These are phyloP conservation scores for Dendrobium chrysotoxum DNA, from an alignment of 106 monocot species.

Conservation along the genomic window DNA sequence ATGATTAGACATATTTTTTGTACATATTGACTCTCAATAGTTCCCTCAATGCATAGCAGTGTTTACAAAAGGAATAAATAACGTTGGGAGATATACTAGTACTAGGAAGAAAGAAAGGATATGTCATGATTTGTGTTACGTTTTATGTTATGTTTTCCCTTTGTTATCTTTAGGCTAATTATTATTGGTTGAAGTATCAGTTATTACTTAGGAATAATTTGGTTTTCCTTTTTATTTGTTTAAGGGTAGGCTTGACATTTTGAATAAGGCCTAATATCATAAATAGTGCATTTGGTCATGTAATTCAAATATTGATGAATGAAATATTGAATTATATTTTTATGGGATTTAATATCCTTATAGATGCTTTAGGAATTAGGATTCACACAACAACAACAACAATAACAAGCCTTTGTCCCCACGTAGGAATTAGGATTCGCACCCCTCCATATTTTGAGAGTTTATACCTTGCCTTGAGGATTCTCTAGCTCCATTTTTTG, in stretches of 20 bases:
- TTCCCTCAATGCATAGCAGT: neutral
- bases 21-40: neutral
- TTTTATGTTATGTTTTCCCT: neutral
- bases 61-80: neutral
- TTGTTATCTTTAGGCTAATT: neutral
- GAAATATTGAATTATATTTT: neutral
- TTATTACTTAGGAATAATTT: neutral
- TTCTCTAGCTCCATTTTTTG: neutral
- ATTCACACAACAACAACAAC: too few relatives aligned
- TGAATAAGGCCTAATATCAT: neutral
- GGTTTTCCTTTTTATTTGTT: neutral
- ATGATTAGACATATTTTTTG: neutral
- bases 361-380: neutral
- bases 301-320: neutral
- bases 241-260: neutral
- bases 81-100: neutral
- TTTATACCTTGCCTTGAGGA: neutral
- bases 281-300: neutral
- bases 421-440: too few relatives aligned
- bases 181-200: neutral
- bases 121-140: neutral
- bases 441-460: neutral
- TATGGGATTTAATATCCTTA: neutral
- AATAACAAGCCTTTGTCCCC: too few relatives aligned
- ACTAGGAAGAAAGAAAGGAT: neutral